Base-by-base conservation (phyloP, 306 rosid genomes). In the Quercus wislizeni region DNA sequence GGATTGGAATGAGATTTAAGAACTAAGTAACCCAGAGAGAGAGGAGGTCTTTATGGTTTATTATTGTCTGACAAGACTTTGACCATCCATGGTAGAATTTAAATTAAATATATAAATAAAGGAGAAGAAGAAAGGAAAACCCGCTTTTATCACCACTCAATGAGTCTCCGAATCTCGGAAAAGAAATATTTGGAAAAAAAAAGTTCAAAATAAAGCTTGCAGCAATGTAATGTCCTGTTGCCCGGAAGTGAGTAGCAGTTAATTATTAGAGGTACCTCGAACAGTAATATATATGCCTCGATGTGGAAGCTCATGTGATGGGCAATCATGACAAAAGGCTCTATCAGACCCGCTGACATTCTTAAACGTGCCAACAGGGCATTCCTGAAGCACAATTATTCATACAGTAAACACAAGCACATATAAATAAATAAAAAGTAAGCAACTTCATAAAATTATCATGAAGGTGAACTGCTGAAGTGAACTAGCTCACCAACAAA, bases 361-460 rank as follows among this genome's bases (percentile, higher is more conserved):
- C 94, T 94, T 94, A 65, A 82, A 91, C 61, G 97, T 92, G 71
- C 98, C 98, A 78, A 94, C 89, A 74, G 97, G 97, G 88, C 97
- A 94, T 85, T 94, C 98, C 98, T 94, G 90, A 79, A 87, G 74
- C 38, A 74, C 28, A 78, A 82, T 71, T 63, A 56, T 65, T 68
- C 41, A 33, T 49, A 61, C 11, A 17, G 69, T 75, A 28, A 74
- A 35, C 69, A 55, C 49, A 55, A 25, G 73, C 46, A 54, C 56
- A 55, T 56, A 51, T 14, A 41, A 38, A 67, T 17, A 74, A 77
- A 41, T 31, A 19, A 75, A 67, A 35, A 62, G 6, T 17, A 73
- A 56, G 81, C 9, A 58, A 27, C 27, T 27, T 73, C 58, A 33
- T 6, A 9, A 57, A 57, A 71, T 5, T 62, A 80, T 79, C 49